These are phyloP conservation scores for Claviceps sorghi DNA, from an alignment of 2,329 filamentous ascomycete species.

Conservation along the genomic window DNA sequence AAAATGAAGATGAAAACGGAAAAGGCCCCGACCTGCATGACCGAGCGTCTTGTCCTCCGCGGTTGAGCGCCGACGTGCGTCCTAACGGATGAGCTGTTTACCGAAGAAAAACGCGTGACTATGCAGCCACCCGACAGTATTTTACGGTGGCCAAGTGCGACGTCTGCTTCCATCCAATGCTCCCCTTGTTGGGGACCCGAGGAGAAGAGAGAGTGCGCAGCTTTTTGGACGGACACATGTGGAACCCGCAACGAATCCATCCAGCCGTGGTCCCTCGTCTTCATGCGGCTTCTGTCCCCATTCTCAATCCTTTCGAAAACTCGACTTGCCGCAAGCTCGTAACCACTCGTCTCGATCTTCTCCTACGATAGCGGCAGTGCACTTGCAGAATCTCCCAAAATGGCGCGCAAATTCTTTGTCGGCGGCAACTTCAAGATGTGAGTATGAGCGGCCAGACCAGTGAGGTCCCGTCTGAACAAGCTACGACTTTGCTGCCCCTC, in stretches of 20 bases:
- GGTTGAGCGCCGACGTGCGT: too few relatives aligned
- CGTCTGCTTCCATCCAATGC: background rate
- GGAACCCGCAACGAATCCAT: background rate
- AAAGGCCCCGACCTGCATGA: background rate
- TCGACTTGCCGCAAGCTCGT: background rate
- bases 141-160: background rate
- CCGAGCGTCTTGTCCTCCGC: too few relatives aligned
- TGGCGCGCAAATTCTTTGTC: slow-evolving; percentile 94
- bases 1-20: background rate
- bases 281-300: background rate
- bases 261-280: background rate
- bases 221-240: background rate
- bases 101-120: too few relatives aligned
- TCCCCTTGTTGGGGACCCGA: background rate
- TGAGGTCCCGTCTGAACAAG: background rate
- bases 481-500: slow-evolving; percentile 12
- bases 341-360: background rate
- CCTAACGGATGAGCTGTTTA: too few relatives aligned
- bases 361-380: background rate
- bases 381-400: slow-evolving; percentile 21
- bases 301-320: background rate
- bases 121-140: background rate
- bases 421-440: slow-evolving; percentile 99
- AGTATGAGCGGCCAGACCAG: slow-evolving; percentile 19
- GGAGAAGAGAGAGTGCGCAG: too few relatives aligned